Conservation (phyloP, 257 asterid species). For the Datura wrightii region DNA sequence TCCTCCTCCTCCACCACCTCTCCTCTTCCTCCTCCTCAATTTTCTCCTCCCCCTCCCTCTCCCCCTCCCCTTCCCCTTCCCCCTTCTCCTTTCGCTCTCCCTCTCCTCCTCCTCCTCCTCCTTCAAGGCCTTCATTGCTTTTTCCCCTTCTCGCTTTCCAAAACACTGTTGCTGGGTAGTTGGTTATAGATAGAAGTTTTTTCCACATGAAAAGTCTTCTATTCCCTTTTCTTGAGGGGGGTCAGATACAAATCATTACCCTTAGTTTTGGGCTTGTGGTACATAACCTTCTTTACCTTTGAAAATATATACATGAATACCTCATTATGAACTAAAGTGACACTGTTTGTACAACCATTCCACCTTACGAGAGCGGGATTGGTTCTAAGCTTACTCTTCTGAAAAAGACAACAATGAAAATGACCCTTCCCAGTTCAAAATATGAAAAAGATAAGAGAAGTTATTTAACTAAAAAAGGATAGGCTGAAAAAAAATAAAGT, state of each 20-base stretch:
- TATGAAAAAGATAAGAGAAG: background rate
- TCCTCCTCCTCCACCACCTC: too few species aligned
- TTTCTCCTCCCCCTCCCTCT: too few species aligned
- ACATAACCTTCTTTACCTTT: background rate
- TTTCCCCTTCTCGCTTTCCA: too few species aligned
- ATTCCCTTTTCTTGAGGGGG: background rate
- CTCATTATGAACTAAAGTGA: slow-evolving; percentile 14
- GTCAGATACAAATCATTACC: background rate
- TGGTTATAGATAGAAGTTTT: background rate
- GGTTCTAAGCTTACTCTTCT: background rate
- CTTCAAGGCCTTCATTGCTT: too few species aligned
- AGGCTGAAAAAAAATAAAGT: background rate
- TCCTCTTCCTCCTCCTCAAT: too few species aligned
- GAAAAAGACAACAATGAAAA: background rate
- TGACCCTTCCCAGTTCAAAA: background rate
- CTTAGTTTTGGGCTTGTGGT: slow-evolving; percentile 7
- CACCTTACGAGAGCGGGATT: slow-evolving; percentile 1
- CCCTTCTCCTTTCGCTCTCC: too few species aligned
- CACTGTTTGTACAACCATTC: background rate
- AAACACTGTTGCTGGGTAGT: background rate
- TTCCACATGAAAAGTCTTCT: background rate
- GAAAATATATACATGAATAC: background rate
- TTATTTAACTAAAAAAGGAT: background rate
- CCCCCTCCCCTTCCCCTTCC: too few species aligned
- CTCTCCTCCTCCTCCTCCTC: too few species aligned